A percentile compares a stretch with the other conserved stretches of the same genome.
These are phyloP conservation scores for Penicillium canescens DNA, from an alignment of 495 filamentous ascomycete genomes.

Conservation along the genomic window DNA sequence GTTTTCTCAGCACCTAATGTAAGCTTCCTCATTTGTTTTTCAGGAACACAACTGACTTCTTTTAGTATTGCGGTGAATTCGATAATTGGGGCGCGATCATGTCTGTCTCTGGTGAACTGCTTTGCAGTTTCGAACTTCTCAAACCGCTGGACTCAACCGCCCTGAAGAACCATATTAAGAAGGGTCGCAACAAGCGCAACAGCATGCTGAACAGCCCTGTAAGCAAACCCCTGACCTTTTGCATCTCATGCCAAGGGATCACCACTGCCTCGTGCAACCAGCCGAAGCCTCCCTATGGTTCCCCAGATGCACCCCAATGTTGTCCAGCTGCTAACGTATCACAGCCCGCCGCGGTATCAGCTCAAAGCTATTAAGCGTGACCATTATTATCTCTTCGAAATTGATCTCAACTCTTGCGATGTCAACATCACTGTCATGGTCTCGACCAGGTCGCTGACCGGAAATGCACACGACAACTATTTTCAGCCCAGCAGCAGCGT, in stretches of 20 bases:
- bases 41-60: slow-evolving; percentile 21
- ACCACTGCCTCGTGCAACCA: slow-evolving; percentile 23
- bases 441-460: slow-evolving; percentile 11
- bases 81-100: slow-evolving; percentile 99
- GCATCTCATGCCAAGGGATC: slow-evolving; percentile 29
- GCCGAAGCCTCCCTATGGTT: slow-evolving; percentile 16
- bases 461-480: slow-evolving; percentile 10
- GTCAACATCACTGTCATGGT: slow-evolving; percentile 21
- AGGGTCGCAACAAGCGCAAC: slow-evolving; percentile 86
- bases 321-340: slow-evolving; percentile 22
- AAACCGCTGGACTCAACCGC: slow-evolving; percentile 97
- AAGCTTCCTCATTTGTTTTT: slow-evolving; percentile 35
- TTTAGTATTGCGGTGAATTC: slow-evolving; percentile 96
- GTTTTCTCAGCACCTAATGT: slow-evolving; percentile 98
- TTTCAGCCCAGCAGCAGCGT: background rate
- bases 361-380: slow-evolving; percentile 45
- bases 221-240: slow-evolving; percentile 40
- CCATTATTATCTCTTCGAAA: slow-evolving; percentile 22
- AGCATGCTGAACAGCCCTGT: slow-evolving; percentile 94
- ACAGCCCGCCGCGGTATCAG: slow-evolving; percentile 49
- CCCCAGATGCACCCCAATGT: background rate
- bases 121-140: slow-evolving; percentile 96
- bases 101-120: slow-evolving; percentile 89
- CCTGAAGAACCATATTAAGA: slow-evolving; percentile 99
- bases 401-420: slow-evolving; percentile 15